phyloP scores from a whole-genome alignment of 495 filamentous ascomycete genomes.

The Aspergillus cavernicola region DNA sequence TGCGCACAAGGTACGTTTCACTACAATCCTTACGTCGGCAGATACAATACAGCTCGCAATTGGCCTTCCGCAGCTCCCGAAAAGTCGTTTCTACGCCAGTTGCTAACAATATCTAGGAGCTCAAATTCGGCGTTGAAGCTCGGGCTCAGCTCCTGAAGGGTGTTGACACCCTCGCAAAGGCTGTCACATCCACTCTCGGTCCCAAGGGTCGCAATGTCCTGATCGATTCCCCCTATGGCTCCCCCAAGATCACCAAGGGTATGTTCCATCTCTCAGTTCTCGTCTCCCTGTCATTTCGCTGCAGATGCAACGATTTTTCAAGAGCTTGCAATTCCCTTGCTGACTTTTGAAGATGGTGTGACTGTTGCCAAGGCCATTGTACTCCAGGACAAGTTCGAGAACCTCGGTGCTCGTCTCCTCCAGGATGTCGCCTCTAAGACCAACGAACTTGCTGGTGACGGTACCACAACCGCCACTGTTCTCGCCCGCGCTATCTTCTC shows the following conservation, averaged over 20 bases:
- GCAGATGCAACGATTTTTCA: constrained; percentile 4
- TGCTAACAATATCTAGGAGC: constrained; percentile 60
- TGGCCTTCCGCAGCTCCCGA: constrained; percentile 21
- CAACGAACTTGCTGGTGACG: constrained; percentile 97
- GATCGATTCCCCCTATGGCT: constrained; percentile 96
- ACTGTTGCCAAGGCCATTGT: constrained; percentile 89
- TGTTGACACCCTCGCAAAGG: constrained; percentile 95
- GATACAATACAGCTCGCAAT: constrained; percentile 2
- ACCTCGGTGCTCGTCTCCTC: constrained; percentile 92
- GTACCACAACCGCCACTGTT: constrained; percentile 95
- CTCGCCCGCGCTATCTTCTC: constrained; percentile 98
- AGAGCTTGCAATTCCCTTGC: constrained; percentile 15
- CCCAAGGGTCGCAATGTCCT: constrained; percentile 98
- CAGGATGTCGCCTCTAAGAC: constrained; percentile 99
- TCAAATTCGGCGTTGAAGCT: constrained; percentile 97
- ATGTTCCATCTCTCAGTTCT: constrained; percentile 24
- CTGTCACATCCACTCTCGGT: constrained; percentile 92
- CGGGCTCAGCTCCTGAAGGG: constrained; percentile 84
- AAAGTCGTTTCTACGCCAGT: constrained; percentile 2
- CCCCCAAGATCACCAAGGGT: constrained; percentile 99
- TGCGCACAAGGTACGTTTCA: constrained; percentile 78
- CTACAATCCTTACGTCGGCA: constrained; percentile 1
- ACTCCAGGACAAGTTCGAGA: constrained; percentile 99
- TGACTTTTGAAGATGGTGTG: constrained; percentile 72
- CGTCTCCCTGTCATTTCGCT: neutral